These are phyloP conservation scores for Penicillium sp. DNA, from an alignment of 2,329 filamentous ascomycete species.

Conservation along the genomic window DNA sequence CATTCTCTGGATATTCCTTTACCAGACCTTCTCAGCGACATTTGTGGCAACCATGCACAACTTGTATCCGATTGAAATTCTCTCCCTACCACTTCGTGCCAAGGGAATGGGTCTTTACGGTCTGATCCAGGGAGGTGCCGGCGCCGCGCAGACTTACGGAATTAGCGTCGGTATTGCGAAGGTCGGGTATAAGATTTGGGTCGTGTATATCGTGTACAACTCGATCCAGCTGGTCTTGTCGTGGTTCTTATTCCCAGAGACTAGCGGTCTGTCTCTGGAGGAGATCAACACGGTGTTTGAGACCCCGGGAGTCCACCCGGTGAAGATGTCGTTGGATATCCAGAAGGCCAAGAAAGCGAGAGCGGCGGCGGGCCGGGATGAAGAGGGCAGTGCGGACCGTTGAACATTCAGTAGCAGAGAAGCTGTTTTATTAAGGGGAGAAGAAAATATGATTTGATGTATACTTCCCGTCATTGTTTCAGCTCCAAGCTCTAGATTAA, in stretches of 20 bases:
- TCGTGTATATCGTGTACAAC: constrained; percentile 52
- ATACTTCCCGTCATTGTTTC: neutral
- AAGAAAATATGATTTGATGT: neutral
- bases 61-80: constrained; percentile 46
- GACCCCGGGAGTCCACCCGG: constrained; percentile 41
- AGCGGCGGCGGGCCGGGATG: constrained; percentile 17
- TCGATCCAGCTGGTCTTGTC: constrained; percentile 44
- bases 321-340: constrained; percentile 45
- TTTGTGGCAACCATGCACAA: constrained; percentile 51
- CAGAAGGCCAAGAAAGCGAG: constrained; percentile 40
- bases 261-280: constrained; percentile 49
- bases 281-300: constrained; percentile 60
- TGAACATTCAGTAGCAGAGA: neutral
- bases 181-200: constrained; percentile 52
- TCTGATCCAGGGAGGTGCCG: constrained; percentile 45
- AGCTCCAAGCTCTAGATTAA: neutral
- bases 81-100: constrained; percentile 44
- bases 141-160: constrained; percentile 46
- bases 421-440: neutral
- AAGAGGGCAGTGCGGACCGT: constrained; percentile 7
- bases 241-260: constrained; percentile 55
- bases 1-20: constrained; percentile 49
- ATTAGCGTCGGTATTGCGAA: constrained; percentile 48
- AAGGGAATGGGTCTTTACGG: constrained; percentile 48
- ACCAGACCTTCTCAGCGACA: constrained; percentile 46